These are phyloP conservation scores for Lentinula raphanica DNA, from an alignment of 768 basidiomycete species.

Conservation along the genomic window DNA sequence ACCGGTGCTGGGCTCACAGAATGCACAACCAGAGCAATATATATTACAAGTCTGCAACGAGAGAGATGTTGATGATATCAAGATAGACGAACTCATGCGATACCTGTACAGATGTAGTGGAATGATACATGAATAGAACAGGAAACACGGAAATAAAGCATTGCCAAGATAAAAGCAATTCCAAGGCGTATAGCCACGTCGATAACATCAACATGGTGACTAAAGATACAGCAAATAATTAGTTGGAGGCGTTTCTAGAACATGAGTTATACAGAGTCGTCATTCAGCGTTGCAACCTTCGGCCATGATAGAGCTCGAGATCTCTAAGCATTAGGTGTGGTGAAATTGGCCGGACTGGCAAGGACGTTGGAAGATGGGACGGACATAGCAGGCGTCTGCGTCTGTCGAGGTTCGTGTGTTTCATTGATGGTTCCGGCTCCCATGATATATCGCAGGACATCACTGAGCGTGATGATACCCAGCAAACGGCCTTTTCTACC, in stretches of 20 bases:
- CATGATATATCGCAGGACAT: slow-evolving; percentile 82
- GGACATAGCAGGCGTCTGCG: neutral
- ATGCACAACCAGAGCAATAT: neutral
- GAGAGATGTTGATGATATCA: neutral
- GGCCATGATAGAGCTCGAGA: no score
- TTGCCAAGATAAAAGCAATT: neutral
- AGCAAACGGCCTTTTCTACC: slow-evolving; percentile 80
- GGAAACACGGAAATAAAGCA: neutral
- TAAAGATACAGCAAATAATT: neutral
- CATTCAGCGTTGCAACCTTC: neutral
- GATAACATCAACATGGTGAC: neutral
- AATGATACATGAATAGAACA: neutral
- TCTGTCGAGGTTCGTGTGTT: neutral
- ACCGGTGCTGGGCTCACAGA: no score
- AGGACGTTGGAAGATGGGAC: neutral
- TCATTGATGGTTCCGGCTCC: slow-evolving; percentile 49
- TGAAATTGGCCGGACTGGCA: neutral
- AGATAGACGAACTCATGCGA: neutral
- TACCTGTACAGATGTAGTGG: neutral
- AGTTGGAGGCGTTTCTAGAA: neutral
- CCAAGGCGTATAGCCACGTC: neutral
- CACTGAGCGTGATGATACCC: slow-evolving; percentile 85
- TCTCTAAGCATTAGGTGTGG: neutral
- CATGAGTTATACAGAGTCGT: neutral
- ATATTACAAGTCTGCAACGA: no score